Evolutionary conservation across 768 basidiomycete genomes (phyloP), one percentile per base, ranked within the genome.

Genomic region (Hericium coralloides): DNA sequence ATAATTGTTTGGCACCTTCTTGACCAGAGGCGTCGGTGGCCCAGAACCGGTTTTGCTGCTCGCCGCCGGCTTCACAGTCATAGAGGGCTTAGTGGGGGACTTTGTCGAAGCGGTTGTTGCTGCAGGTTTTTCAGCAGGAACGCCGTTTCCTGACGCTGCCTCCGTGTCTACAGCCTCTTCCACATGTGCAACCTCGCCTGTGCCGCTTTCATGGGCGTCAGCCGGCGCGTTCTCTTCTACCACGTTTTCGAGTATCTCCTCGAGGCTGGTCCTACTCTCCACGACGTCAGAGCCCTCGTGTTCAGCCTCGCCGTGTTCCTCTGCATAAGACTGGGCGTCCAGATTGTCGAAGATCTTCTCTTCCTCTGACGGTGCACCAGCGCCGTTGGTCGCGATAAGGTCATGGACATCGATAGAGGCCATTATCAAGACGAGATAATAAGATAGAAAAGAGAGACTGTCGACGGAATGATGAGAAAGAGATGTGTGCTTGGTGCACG

Each of bases 11-110:
- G 20, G 18, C 60, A 85, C 89, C 79, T 85, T 89, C 74, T 87
- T 91, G 49, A 84, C 84, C 10, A 76, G 68, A 55, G 81, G 77
- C 18, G 82, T 79, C 43, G 79, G 70, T 37, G 81, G 75, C 4
- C 64, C 64, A 36, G 71, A 73, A 62, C 71, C 76, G 52, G 74
- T 73, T 22, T 73, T 58, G 71, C 82, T 86, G 52, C 69, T 71
- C 23, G 73, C 63, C 43, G 72, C 61, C 57, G 74, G 66, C 66
- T 76, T 82, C 58, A 71, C 72, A 12, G 57, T 25, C 20, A 50
- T 23, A 10, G 43, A 18, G 48, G 50, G 48, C 10, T 20, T 38
- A 47, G 73, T 68, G 62, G 75, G 70, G 25, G 69, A 49, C 43
- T 45, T 45, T 18, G 43, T n/a, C 43, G 43, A n/a, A n/a, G 49